phyloP scores from a whole-genome alignment of 441 rosid species.

The Corymbia calophylla region DNA sequence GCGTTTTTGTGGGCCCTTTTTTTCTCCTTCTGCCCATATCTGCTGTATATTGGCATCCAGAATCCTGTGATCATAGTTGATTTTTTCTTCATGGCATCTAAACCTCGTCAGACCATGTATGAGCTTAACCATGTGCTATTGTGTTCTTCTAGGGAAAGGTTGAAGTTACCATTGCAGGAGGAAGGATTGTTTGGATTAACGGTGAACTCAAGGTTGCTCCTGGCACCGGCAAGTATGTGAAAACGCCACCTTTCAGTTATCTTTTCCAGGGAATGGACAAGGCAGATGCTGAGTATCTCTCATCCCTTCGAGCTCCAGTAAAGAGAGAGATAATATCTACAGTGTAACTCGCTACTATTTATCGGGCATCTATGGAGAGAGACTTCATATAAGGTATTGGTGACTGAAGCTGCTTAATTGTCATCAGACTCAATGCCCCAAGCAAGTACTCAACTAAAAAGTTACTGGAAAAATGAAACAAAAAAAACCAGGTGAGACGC shows the following conservation, averaged over 20 bases:
- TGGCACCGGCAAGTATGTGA: constrained; percentile 65
- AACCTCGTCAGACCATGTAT: not conserved
- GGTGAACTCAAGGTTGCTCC: constrained; percentile 59
- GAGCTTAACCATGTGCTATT: not conserved
- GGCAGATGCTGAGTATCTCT: constrained; percentile 59
- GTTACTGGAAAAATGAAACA: not conserved
- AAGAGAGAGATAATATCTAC: constrained; percentile 31
- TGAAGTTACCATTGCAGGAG: constrained; percentile 90
- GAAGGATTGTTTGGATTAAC: constrained; percentile 80
- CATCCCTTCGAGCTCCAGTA: constrained; percentile 78
- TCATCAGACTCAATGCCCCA: not conserved
- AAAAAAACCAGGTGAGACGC: not conserved
- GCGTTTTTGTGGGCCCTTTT: not conserved
- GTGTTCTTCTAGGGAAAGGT: constrained; percentile 63
- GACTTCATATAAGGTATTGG: not conserved
- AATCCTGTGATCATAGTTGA: not conserved
- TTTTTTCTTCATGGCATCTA: not conserved
- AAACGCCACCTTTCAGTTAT: constrained; percentile 70
- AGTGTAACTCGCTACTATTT: not conserved
- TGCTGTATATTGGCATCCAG: not conserved
- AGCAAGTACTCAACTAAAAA: not conserved
- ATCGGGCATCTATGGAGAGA: not conserved
- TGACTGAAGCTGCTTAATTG: not conserved
- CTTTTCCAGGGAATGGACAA: constrained; percentile 77
- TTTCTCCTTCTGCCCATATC: not conserved